Evolutionary conservation across 2,329 filamentous ascomycete genomes (phyloP), one percentile per base, ranked within the genome.

Genomic region (Arthrobotrys pseudoclavata): DNA sequence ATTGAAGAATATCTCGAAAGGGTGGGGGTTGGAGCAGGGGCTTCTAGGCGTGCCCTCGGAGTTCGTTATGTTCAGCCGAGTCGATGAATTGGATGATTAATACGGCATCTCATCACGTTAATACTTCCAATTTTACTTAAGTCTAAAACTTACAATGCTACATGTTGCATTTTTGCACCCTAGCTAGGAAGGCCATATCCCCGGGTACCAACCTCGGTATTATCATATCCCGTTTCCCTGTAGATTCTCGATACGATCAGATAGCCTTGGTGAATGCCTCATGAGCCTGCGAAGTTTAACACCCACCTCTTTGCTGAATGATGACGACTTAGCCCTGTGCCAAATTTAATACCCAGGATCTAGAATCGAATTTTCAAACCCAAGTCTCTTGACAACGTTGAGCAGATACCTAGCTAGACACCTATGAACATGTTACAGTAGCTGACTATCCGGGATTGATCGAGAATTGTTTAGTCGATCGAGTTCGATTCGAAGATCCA

Each of bases 1-100:
- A 72, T 72, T 20, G 7, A 50, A 22, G 50, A 72, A n/a, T 72
- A 72, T 31, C 40, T 72, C 10, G 26, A 37, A n/a, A 12, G 50
- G 37, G 6, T 37, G 37, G 4, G 2, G 10, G 29, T 45, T 31
- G 24, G 61, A 50, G 24, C 34, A 20, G n/a, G 68, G 40, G 15
- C 48, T 20, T 0, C 4, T 10, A 13, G 69, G 50, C 0, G 24
- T 60, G 13, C 61, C 60, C 18, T 66, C 60, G 13, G 69, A 66
- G 34, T 45, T 37, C 57, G 24, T 50, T 15, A 47, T 12, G n/a
- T 48, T 34, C 18, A 37, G 20, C 18, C n/a, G 29, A 9, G 18
- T 45, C 12, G 40, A 37, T n/a, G 31, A 69, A 24, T 22, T 31
- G 50, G 29, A 22, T 6, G 47, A 45, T 20, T 67, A 31, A 45